A percentile compares a stretch with the other conserved stretches of the same genome.
These are phyloP conservation scores for Cercospora janseana DNA, from an alignment of 2,329 filamentous ascomycete genomes.

Conservation along the genomic window DNA sequence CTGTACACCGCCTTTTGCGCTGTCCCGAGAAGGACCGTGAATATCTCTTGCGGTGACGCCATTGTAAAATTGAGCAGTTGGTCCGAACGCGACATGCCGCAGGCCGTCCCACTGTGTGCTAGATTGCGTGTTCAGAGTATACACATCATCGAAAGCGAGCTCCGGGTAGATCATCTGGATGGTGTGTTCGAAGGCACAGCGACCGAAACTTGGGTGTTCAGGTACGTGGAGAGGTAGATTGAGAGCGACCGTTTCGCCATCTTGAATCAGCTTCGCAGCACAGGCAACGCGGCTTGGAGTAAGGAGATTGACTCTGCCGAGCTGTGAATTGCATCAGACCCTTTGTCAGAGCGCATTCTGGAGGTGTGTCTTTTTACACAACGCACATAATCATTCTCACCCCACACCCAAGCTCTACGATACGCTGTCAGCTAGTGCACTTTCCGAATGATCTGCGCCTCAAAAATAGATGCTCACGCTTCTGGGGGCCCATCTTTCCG, in stretches of 20 bases:
- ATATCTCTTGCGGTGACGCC: constrained; percentile 4
- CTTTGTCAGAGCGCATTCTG: too few relatives aligned
- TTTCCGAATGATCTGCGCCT: too few relatives aligned
- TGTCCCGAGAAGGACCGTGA: constrained; percentile 4
- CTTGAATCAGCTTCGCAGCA: neutral
- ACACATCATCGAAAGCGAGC: constrained; percentile 19
- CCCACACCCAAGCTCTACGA: neutral
- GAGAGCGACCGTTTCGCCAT: neutral
- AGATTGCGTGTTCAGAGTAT: constrained; percentile 17
- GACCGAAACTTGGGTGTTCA: neutral
- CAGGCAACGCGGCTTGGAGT: neutral
- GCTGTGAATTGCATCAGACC: neutral
- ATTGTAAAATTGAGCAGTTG: constrained; percentile 13
- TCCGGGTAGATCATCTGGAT: constrained; percentile 18
- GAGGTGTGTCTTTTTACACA: neutral
- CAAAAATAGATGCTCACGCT: too few relatives aligned
- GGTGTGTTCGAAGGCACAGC: constrained; percentile 12
- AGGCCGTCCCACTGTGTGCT: constrained; percentile 19
- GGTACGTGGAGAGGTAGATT: neutral
- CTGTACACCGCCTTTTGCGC: constrained; percentile 9
- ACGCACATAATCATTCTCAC: neutral
- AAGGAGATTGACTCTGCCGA: neutral
- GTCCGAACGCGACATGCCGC: constrained; percentile 14
- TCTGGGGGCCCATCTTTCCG: too few relatives aligned
- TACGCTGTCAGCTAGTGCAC: too few relatives aligned